Evolutionary conservation across 108 stramenopile genomes (phyloP).

Genomic region (Hondaea fermentalgiana): DNA sequence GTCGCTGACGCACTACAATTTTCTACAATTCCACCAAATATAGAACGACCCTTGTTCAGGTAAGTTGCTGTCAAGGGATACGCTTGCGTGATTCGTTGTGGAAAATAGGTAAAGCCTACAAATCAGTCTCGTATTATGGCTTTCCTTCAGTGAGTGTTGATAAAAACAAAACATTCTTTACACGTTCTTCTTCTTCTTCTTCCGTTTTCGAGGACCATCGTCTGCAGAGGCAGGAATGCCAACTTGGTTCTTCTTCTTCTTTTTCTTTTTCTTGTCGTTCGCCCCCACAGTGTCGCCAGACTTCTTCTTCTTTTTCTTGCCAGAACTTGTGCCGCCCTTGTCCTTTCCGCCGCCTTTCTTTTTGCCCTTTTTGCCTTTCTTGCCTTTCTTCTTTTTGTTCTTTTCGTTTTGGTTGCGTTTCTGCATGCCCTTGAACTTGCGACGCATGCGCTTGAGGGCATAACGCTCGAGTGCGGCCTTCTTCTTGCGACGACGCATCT

Average conservation of each 20-base stretch:
- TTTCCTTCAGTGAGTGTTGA: too few relatives aligned
- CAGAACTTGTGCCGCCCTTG: not conserved
- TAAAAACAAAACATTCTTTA: not conserved
- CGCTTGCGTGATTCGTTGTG: too few relatives aligned
- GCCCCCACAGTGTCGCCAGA: not conserved
- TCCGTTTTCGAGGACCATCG: not conserved
- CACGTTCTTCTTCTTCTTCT: not conserved
- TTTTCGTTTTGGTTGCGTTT: conserved; percentile 13
- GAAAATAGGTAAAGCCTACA: too few relatives aligned
- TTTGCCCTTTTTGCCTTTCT: not conserved
- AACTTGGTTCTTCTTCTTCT: not conserved
- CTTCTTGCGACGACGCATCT: conserved; percentile 57
- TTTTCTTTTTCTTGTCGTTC: not conserved
- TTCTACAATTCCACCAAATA: too few relatives aligned
- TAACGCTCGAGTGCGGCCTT: conserved; percentile 56
- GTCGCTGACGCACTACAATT: too few relatives aligned
- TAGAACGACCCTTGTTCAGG: too few relatives aligned
- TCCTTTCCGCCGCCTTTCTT: not conserved
- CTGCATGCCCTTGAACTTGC: conserved; percentile 56
- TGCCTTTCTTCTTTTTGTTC: not conserved
- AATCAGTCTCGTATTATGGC: too few relatives aligned
- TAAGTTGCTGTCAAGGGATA: too few relatives aligned
- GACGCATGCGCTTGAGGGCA: conserved; percentile 53
- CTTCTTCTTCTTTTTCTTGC: conserved; percentile 1
- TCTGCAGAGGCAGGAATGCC: not conserved